phyloP scores from a whole-genome alignment of 805 yeast species.

The Candida xyloterini region DNA sequence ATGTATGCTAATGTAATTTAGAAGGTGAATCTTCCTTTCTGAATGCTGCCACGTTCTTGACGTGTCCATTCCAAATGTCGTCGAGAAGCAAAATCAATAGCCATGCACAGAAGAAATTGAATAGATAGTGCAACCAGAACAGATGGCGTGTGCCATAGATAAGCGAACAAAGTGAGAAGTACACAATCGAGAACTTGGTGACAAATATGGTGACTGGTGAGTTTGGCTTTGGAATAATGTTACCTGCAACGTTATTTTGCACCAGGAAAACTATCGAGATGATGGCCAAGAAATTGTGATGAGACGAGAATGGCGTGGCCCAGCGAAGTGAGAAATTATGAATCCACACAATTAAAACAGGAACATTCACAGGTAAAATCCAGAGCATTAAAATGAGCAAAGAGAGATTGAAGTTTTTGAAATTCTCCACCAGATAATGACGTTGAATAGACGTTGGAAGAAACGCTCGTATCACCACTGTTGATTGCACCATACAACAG shows the following conservation, averaged over 20 bases:
- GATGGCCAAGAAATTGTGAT: constrained; percentile 77
- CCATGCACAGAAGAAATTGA: constrained; percentile 63
- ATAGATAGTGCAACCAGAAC: constrained; percentile 79
- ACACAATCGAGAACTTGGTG: constrained; percentile 41
- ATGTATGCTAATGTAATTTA: constrained; percentile 18
- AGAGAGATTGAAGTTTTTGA: constrained; percentile 60
- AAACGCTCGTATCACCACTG: constrained; percentile 44
- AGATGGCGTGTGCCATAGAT: constrained; percentile 77
- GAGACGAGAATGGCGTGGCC: constrained; percentile 83
- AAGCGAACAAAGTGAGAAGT: constrained; percentile 58
- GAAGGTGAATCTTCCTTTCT: constrained; percentile 20
- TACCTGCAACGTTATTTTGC: constrained; percentile 51
- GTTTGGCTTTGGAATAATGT: constrained; percentile 40
- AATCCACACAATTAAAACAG: constrained; percentile 74
- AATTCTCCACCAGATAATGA: constrained; percentile 26
- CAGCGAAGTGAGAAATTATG: constrained; percentile 76
- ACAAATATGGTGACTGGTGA: constrained; percentile 28
- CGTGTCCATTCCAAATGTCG: constrained; percentile 23
- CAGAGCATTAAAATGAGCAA: constrained; percentile 67
- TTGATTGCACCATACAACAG: constrained; percentile 54
- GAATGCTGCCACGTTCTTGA: constrained; percentile 14
- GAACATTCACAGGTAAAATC: constrained; percentile 75
- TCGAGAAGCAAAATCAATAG: constrained; percentile 31
- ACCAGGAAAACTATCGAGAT: constrained; percentile 65
- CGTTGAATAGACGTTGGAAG: constrained; percentile 1